Evolutionary conservation across 2,329 filamentous ascomycete genomes (phyloP).

Genomic region (Penicillium olsonii): DNA sequence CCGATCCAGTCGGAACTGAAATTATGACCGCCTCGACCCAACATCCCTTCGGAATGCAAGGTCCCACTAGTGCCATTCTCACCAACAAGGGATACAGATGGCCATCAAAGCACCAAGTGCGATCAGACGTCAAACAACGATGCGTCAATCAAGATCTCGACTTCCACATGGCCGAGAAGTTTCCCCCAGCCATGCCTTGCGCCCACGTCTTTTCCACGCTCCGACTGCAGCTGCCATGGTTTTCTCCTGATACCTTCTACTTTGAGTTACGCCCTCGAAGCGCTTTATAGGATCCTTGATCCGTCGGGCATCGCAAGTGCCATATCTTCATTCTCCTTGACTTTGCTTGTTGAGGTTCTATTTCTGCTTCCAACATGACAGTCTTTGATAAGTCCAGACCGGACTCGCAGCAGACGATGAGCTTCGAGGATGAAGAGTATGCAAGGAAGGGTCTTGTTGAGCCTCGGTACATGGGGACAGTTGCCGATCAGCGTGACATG

Average conservation of each 20-base stretch:
- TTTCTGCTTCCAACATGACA: slow-evolving; percentile 13
- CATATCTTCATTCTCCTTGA: background rate
- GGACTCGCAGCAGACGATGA: slow-evolving; percentile 17
- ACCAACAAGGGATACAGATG: slow-evolving; percentile 20
- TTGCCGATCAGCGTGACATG: slow-evolving; percentile 41
- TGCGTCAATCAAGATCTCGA: slow-evolving; percentile 16
- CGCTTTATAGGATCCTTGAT: slow-evolving; percentile 1
- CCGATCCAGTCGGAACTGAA: background rate
- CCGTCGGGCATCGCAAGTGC: background rate
- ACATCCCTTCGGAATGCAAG: slow-evolving; percentile 24
- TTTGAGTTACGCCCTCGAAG: slow-evolving; percentile 11
- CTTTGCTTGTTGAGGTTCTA: background rate
- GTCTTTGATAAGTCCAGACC: slow-evolving; percentile 7
- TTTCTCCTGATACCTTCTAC: slow-evolving; percentile 19
- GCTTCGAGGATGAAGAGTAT: slow-evolving; percentile 20
- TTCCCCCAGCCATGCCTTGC: slow-evolving; percentile 23
- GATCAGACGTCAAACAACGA: slow-evolving; percentile 13
- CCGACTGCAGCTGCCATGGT: slow-evolving; percentile 6
- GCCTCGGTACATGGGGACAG: slow-evolving; percentile 40
- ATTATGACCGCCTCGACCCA: background rate
- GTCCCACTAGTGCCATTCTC: slow-evolving; percentile 20
- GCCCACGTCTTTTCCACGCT: slow-evolving; percentile 23
- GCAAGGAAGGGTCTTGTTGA: slow-evolving; percentile 32
- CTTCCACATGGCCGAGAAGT: slow-evolving; percentile 26
- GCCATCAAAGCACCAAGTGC: slow-evolving; percentile 5